These are phyloP conservation scores for Monsonia emarginata DNA, from an alignment of 441 rosid species.

Conservation along the genomic window DNA sequence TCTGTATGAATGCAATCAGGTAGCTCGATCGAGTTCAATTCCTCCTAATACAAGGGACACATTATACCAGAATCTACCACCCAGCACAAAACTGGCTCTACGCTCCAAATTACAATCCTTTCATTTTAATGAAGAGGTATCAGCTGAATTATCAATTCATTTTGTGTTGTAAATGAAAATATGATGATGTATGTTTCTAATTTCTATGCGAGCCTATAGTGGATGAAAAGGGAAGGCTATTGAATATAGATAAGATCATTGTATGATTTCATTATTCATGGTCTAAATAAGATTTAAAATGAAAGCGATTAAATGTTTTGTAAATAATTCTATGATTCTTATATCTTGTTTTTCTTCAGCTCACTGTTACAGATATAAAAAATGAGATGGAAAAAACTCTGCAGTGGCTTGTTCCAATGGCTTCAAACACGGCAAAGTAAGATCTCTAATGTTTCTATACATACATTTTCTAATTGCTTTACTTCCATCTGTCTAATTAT, in stretches of 20 bases:
- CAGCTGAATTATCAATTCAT: conserved; percentile 3
- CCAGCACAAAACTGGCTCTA: conserved; percentile 68
- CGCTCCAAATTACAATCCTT: conserved; percentile 61
- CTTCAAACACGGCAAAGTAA: conserved; percentile 91
- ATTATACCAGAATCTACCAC: conserved; percentile 89
- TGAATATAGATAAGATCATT: background rate
- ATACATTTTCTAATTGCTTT: background rate
- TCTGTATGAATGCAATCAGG: conserved; percentile 41
- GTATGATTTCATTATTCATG: background rate
- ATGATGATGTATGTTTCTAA: background rate
- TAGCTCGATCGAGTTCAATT: conserved; percentile 81
- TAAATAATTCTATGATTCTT: background rate
- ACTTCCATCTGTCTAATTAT: conserved; percentile 1
- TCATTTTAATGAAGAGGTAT: conserved; percentile 74
- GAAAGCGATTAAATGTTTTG: background rate
- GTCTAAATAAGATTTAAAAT: background rate
- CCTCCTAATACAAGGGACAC: conserved; percentile 92
- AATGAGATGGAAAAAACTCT: conserved; percentile 64
- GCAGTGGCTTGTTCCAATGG: conserved; percentile 79
- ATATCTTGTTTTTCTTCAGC: conserved; percentile 35
- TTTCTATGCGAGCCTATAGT: background rate
- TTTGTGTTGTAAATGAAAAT: background rate
- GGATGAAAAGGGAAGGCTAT: background rate
- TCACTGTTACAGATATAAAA: conserved; percentile 65
- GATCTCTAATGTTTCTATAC: background rate